Percentiles rank a stretch among this genome's conserved stretches.
These are phyloP conservation scores for Boletus rex-veris DNA, from an alignment of 768 basidiomycete genomes.

Conservation along the genomic window DNA sequence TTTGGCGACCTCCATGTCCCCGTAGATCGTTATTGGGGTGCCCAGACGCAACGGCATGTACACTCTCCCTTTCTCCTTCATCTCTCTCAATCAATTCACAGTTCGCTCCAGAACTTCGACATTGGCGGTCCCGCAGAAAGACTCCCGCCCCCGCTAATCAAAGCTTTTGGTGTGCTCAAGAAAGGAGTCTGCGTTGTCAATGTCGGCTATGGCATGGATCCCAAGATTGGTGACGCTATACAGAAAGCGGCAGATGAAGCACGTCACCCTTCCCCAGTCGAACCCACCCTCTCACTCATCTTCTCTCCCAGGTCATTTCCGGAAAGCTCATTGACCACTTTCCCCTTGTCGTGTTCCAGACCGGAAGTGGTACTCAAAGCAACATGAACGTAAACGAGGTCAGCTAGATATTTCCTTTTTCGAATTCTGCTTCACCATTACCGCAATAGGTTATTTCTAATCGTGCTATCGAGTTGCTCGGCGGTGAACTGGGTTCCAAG, in stretches of 20 bases:
- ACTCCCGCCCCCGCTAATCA: conserved; percentile 92
- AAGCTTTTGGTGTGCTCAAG: conserved; percentile 96
- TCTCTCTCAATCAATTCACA: conserved; percentile 28
- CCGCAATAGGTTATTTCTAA: conserved; percentile 85
- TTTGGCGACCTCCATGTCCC: conserved; percentile 94
- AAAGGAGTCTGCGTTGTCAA: conserved; percentile 95
- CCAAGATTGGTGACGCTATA: conserved; percentile 84
- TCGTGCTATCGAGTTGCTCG: conserved; percentile 94
- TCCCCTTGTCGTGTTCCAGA: conserved; percentile 98
- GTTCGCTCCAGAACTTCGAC: conserved; percentile 96
- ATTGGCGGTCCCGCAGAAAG: conserved; percentile 95
- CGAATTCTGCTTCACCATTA: background rate
- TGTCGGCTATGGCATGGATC: conserved; percentile 83
- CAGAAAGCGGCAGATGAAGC: conserved; percentile 93
- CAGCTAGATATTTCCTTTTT: background rate
- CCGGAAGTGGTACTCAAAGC: conserved; percentile 96
- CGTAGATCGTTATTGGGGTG: conserved; percentile 91
- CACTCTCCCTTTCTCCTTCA: background rate
- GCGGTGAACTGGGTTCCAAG: conserved; percentile 93
- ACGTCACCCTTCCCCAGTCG: conserved; percentile 19
- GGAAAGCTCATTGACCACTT: conserved; percentile 95
- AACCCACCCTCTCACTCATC: background rate
- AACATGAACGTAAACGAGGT: conserved; percentile 99
- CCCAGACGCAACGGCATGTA: conserved; percentile 88
- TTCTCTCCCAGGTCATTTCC: conserved; percentile 73